Base-by-base conservation (phyloP, 1,284 basidiomycete genomes). In the Melampsora larici-populina region DNA sequence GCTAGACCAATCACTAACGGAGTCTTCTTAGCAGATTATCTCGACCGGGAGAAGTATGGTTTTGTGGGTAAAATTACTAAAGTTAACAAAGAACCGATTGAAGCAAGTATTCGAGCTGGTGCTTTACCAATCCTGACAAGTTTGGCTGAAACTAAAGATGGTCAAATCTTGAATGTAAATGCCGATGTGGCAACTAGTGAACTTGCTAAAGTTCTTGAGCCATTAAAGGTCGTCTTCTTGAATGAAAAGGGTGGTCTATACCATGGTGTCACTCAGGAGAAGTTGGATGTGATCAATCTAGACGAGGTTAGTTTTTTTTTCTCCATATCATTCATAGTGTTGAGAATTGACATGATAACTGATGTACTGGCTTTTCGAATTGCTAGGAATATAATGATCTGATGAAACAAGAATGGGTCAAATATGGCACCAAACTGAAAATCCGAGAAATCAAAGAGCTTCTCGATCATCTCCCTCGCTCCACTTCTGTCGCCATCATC, bases 321-420 rank as follows among this genome's bases (percentile, higher is more conserved):
- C 49, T 67, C 55, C 13, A 11, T 24, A 62, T 70, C 40, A 36
- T 43, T 72, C 40, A 73, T 74, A 7, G 68, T 78, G 29, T 21
- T 63, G 51, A 49, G 3, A 51, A 26, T 29, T 76, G 67, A 33
- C 33, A 46, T 6, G 21, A 18, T 55, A 26, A 9, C 8, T 43
- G 13, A 49, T 68, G 11, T 5, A 36, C 26, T 51, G 33, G 55
- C 40, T 65, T 79, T 18, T 62, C 36, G 31, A 67, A 0, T 62
- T 9, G 49, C 17, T 81, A 93, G 91, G 96, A 99, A 86, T 99
- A 97, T 85, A 93, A 97, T 81, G 88, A 89, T 58, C 89, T 99
- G 79, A 94, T 99, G 94, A 97, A 95, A 84, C 91, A 98, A 86
- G 89, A 94, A n/a, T 99, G 97, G 96, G 96, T 99, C 86, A 97